Evolutionary conservation across 2,329 filamentous ascomycete species (phyloP).

Genomic region (Grosmannia clavigera): DNA sequence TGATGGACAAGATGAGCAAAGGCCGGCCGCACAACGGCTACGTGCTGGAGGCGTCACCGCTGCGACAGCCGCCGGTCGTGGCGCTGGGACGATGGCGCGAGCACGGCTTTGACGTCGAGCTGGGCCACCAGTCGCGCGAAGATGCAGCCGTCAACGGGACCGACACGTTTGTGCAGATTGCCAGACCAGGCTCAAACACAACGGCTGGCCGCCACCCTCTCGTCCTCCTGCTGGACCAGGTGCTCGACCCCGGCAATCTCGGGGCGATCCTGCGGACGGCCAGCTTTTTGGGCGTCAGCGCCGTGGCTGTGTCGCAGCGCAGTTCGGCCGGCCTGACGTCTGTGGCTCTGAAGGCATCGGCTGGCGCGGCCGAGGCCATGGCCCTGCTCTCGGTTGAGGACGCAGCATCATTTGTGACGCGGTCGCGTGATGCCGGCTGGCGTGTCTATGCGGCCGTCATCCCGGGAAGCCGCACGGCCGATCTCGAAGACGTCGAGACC

Average conservation of each 20-base stretch:
- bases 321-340: conserved; percentile 64
- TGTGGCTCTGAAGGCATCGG: conserved; percentile 73
- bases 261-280: conserved; percentile 82
- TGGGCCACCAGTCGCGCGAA: conserved; percentile 61
- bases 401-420: conserved; percentile 55
- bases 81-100: conserved; percentile 34
- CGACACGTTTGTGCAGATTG: conserved; percentile 31
- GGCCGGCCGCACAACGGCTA: conserved; percentile 83
- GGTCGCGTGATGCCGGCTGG: conserved; percentile 65
- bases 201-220: conserved; percentile 36
- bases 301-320: conserved; percentile 62
- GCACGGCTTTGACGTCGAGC: conserved; percentile 42
- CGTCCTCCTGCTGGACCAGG: conserved; percentile 60
- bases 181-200: no score
- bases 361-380: conserved; percentile 74
- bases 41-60: conserved; percentile 72
- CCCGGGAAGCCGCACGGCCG: conserved; percentile 25
- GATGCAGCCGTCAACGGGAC: conserved; percentile 62
- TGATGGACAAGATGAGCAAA: conserved; percentile 73
- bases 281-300: conserved; percentile 81
- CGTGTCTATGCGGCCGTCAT: conserved; percentile 60
- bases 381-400: conserved; percentile 58
- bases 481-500: conserved; percentile 35
- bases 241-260: conserved; percentile 79
- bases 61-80: conserved; percentile 59